These are phyloP conservation scores for Zygosaccharomyces bisporus DNA, from an alignment of 805 yeast genomes.

Conservation along the genomic window DNA sequence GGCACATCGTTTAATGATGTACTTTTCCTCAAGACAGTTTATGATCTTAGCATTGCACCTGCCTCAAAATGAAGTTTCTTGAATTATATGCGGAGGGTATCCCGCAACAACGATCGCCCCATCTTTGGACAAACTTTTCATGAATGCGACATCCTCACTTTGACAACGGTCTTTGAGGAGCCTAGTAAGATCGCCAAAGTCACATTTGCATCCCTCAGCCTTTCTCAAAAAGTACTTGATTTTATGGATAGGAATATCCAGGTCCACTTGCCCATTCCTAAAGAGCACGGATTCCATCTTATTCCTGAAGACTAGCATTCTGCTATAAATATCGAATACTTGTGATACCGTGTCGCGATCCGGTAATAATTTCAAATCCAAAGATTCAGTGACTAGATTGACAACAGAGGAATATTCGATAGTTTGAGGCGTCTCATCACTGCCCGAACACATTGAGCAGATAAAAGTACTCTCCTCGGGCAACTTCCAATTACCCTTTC, in stretches of 20 bases:
- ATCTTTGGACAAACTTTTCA: slow-evolving; percentile 14
- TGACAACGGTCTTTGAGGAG: slow-evolving; percentile 17
- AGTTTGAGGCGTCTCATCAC: slow-evolving; percentile 21
- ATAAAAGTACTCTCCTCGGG: slow-evolving; percentile 40
- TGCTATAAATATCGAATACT: slow-evolving; percentile 16
- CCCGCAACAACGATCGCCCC: neutral
- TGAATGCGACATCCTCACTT: slow-evolving; percentile 8
- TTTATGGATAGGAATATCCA: slow-evolving; percentile 26
- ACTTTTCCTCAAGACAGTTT: too few relatives aligned
- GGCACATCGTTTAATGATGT: too few relatives aligned
- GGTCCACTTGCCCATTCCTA: slow-evolving; percentile 18
- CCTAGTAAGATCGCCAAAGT: slow-evolving; percentile 12
- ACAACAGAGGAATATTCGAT: slow-evolving; percentile 13
- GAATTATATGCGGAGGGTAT: neutral
- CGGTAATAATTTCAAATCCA: slow-evolving; percentile 23
- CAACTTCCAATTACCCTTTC: slow-evolving; percentile 35
- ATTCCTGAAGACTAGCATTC: slow-evolving; percentile 17
- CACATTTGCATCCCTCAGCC: slow-evolving; percentile 41
- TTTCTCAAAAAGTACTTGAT: slow-evolving; percentile 46
- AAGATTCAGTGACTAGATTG: slow-evolving; percentile 17
- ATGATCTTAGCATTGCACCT: too few relatives aligned
- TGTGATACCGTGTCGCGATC: slow-evolving; percentile 16
- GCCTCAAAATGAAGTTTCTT: too few relatives aligned
- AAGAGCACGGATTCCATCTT: slow-evolving; percentile 13
- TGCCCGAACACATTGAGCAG: slow-evolving; percentile 48